Base-by-base conservation (phyloP, 2,329 filamentous ascomycete genomes). In the Ceratocystis cacaofunesta region DNA sequence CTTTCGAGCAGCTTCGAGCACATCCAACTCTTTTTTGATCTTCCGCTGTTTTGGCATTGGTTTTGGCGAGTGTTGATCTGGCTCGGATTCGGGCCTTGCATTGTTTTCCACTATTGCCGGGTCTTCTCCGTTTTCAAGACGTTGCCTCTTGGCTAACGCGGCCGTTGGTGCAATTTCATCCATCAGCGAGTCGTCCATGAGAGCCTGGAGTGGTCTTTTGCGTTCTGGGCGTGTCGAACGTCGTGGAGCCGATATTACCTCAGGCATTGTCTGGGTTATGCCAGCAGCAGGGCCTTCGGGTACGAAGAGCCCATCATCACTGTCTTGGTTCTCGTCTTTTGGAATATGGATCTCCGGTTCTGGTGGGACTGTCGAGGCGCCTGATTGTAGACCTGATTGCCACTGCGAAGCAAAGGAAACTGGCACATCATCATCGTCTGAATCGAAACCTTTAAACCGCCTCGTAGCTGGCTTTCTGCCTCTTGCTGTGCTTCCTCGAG, bases 81-180 rank as follows among this genome's bases (percentile, higher is more conserved):
- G 52, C 36, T 41, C 10, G 10, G 36, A 15, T n/a, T 68, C 57
- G 68, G 69, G 36, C 15, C 52, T 71, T 67, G 65, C 60, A 71
- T 60, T 73, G 71, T 30, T 30, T 32, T 58, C 28, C 3, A 8
- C 15, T 32, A n/a, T 19, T n/a, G 17, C 28, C 17, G 80, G 77
- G 41, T 80, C 76, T 69, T 80, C 75, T 57, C 82, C 80, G 62
- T 80, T 80, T 68, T 83, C 85, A 22, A 89, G 78, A 30, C 87
- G 85, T 25, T 88, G 85, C n/a, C 86, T 84, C 73, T 95, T 97
- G 72, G 91, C 83, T 4, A 85, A 85, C 32, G 87, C 85, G 2
- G 89, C 85, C 0, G 86, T 89, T 0, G 91, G 89, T 1, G 92
- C 85, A 65, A 96, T 82, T 25, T 82, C 79, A 15, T 90, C 85